phyloP scores from a whole-genome alignment of 345 rosid species.

The Arabis alpina region DNA sequence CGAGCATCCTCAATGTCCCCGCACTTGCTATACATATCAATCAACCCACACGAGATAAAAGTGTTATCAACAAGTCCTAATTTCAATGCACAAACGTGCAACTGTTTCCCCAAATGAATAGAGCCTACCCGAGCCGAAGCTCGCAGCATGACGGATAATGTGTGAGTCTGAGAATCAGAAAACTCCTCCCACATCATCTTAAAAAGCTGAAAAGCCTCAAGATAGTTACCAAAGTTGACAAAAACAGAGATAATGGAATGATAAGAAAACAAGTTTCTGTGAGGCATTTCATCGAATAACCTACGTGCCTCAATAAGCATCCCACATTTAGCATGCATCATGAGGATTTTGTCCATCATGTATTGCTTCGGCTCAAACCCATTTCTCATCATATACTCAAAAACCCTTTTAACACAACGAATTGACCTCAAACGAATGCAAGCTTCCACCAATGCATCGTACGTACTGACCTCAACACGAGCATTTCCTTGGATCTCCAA shows the following conservation, averaged over 20 bases:
- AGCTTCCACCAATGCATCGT: slow-evolving; percentile 75
- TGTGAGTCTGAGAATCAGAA: slow-evolving; percentile 61
- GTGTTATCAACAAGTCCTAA: slow-evolving; percentile 52
- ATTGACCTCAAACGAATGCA: slow-evolving; percentile 76
- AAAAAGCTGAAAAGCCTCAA: slow-evolving; percentile 71
- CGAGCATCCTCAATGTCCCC: slow-evolving; percentile 84
- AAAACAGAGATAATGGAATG: slow-evolving; percentile 62
- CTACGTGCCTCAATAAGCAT: slow-evolving; percentile 74
- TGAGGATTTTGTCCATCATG: slow-evolving; percentile 69
- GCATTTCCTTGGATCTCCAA: slow-evolving; percentile 61
- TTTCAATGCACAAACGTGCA: slow-evolving; percentile 70
- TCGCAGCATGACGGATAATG: slow-evolving; percentile 62
- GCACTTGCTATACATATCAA: slow-evolving; percentile 89
- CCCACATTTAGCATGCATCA: slow-evolving; percentile 76
- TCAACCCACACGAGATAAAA: slow-evolving; percentile 77
- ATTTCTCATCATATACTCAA: slow-evolving; percentile 53
- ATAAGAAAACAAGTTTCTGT: slow-evolving; percentile 69
- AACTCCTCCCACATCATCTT: slow-evolving; percentile 74
- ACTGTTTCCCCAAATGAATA: slow-evolving; percentile 61
- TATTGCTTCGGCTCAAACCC: slow-evolving; percentile 64
- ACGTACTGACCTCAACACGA: slow-evolving; percentile 58
- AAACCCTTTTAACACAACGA: slow-evolving; percentile 71
- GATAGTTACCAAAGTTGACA: slow-evolving; percentile 62
- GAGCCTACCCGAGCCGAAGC: slow-evolving; percentile 74
- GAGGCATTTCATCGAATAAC: slow-evolving; percentile 77